Evolutionary conservation across 495 filamentous ascomycete species (phyloP).

Genomic region (Sordaria brevicollis): DNA sequence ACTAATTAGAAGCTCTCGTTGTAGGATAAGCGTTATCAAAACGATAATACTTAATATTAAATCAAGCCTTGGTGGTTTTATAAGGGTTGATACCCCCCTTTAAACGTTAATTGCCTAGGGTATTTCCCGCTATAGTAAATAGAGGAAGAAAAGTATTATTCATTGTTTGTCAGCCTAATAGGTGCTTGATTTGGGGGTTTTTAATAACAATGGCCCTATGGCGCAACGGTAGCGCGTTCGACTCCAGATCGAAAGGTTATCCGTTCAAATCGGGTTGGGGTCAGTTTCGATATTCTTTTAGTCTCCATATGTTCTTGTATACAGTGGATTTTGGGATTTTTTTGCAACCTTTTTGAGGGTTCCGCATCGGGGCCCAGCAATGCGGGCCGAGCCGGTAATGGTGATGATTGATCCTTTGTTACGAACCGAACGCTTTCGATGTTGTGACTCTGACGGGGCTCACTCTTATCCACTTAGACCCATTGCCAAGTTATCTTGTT

Average conservation of each 20-base stretch:
- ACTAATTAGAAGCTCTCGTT: not conserved
- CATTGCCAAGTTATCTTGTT: too few species aligned
- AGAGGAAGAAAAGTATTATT: too few species aligned
- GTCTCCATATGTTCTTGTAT: not conserved
- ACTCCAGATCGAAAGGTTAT: conserved; percentile 39
- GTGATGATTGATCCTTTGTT: too few species aligned
- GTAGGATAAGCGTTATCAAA: not conserved
- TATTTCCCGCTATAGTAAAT: too few species aligned
- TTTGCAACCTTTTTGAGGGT: not conserved
- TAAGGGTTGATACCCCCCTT: too few species aligned
- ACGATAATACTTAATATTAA: not conserved
- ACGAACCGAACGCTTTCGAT: too few species aligned
- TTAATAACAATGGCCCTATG: not conserved
- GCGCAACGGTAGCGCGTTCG: conserved; percentile 37
- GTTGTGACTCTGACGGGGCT: not conserved
- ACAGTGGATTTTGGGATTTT: not conserved
- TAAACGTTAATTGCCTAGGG: too few species aligned
- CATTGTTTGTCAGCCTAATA: too few species aligned
- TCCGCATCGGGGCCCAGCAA: not conserved
- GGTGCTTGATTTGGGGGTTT: too few species aligned
- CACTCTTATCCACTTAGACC: not conserved
- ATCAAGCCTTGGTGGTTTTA: too few species aligned
- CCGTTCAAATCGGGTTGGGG: conserved; percentile 10
- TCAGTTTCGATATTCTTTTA: not conserved
- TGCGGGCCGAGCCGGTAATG: not conserved